A percentile compares a stretch with the other conserved stretches of the same genome.
Conservation (phyloP, 768 basidiomycete species). For the Crucibulum laeve region DNA sequence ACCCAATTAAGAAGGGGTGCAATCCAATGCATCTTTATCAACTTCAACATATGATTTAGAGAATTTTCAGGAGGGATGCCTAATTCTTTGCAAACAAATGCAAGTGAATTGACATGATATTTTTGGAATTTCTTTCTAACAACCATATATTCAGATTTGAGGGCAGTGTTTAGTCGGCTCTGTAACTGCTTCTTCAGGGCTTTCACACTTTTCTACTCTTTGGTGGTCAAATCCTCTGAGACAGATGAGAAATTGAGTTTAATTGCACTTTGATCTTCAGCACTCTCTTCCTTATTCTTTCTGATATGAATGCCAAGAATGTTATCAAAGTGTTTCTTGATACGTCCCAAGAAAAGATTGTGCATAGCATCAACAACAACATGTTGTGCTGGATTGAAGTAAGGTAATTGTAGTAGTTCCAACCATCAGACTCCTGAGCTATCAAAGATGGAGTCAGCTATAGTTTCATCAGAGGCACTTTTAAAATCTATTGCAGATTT, state of each 20-base stretch:
- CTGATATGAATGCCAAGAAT: not conserved
- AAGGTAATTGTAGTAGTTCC: conserved; percentile 19
- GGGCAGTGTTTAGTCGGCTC: not conserved
- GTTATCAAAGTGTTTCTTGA: conserved; percentile 9
- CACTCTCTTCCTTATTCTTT: not conserved
- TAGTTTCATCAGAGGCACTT: conserved; percentile 1
- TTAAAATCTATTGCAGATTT: conserved; percentile 1
- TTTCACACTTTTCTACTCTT: not conserved
- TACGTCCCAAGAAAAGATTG: conserved; percentile 16
- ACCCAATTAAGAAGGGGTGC: too few relatives aligned
- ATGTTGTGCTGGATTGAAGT: conserved; percentile 21
- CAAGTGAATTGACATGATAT: too few relatives aligned
- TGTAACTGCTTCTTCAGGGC: not conserved
- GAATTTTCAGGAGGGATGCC: too few relatives aligned
- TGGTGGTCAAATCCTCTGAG: not conserved
- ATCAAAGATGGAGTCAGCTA: conserved; percentile 5
- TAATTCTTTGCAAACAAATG: too few relatives aligned
- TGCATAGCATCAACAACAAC: conserved; percentile 27
- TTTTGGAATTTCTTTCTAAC: too few relatives aligned
- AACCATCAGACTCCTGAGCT: conserved; percentile 19
- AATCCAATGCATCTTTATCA: too few relatives aligned
- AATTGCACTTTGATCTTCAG: not conserved
- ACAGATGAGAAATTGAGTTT: not conserved
- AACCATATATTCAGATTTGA: not conserved
- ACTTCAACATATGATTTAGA: too few relatives aligned